phyloP scores from a whole-genome alignment of 1,139 yeast genomes.

The Yarrowia galli region DNA sequence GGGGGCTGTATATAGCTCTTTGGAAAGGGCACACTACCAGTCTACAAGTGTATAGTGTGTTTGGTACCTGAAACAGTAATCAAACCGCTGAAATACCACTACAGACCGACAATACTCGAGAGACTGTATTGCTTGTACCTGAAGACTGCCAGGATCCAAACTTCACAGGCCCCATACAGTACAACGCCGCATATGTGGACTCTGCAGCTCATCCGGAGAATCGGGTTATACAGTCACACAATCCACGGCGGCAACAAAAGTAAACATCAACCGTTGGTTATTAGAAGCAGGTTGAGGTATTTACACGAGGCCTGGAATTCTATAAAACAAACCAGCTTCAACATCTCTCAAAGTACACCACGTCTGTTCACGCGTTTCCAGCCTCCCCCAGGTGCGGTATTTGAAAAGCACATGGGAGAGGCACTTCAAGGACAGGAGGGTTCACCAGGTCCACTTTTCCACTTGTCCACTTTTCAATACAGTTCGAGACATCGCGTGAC shows the following conservation, averaged over 20 bases:
- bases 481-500: slow-evolving; percentile 31
- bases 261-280: neutral
- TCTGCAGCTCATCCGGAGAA: slow-evolving; percentile 9
- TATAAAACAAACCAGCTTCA: too few relatives aligned
- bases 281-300: neutral
- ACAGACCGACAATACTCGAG: too few relatives aligned
- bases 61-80: too few relatives aligned
- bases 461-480: neutral
- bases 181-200: slow-evolving; percentile 2
- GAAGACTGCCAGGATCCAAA: too few relatives aligned
- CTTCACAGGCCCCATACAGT: neutral
- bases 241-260: neutral
- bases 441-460: neutral
- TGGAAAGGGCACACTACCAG: too few relatives aligned
- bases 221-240: neutral
- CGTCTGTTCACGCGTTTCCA: neutral
- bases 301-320: neutral
- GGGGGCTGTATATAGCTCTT: neutral
- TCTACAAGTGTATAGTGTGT: too few relatives aligned
- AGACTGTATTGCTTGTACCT: neutral
- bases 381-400: neutral
- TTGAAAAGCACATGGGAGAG: neutral
- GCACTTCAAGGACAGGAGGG: neutral
- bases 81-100: too few relatives aligned
- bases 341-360: too few relatives aligned